Percentiles rank a stretch among this genome's conserved stretches.
These are phyloP conservation scores for Turritis glabra DNA, from an alignment of 345 rosid species.

Conservation along the genomic window DNA sequence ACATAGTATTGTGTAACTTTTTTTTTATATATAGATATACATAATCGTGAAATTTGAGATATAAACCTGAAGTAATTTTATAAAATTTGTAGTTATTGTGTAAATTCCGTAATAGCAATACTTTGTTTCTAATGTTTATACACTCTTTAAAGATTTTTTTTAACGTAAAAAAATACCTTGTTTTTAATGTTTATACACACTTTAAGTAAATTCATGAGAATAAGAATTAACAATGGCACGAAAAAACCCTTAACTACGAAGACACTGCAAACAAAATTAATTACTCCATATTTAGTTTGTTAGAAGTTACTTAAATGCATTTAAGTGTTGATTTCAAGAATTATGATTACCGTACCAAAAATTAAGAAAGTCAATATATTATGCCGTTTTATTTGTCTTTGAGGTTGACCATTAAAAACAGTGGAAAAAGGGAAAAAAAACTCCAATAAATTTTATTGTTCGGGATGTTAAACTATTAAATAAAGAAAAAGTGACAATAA, in stretches of 20 bases:
- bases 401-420: neutral
- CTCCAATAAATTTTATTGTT: neutral
- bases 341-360: neutral
- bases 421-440: neutral
- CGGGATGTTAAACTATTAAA: slow-evolving; percentile 5
- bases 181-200: too few relatives aligned
- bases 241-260: neutral
- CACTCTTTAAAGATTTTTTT: too few relatives aligned
- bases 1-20: neutral
- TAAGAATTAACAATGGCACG: neutral
- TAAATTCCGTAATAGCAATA: too few relatives aligned
- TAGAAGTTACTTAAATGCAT: slow-evolving; percentile 10
- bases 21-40: neutral
- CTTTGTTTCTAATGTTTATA: too few relatives aligned
- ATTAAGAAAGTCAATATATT: neutral
- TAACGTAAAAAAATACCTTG: neutral
- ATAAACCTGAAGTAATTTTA: neutral
- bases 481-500: slow-evolving; percentile 4
- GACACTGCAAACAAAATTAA: neutral
- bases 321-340: neutral
- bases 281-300: neutral
- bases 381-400: neutral
- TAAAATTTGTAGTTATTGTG: too few relatives aligned
- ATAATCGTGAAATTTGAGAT: neutral
- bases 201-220: neutral